Percentiles rank a stretch among this genome's conserved stretches.
phyloP scores from a whole-genome alignment of 345 rosid genomes.

The Citrus hindsii region DNA sequence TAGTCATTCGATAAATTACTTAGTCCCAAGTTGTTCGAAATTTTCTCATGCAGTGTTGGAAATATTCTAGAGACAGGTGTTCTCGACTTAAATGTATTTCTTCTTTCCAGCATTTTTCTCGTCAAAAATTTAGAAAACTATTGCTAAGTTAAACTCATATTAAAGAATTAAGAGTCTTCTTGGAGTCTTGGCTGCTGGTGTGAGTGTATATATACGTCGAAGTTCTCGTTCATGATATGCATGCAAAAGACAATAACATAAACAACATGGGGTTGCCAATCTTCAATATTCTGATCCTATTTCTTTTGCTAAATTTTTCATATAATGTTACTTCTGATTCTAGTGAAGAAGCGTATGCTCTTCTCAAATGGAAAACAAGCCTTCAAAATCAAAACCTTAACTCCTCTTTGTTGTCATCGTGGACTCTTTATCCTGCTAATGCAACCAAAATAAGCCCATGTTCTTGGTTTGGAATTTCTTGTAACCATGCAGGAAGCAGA shows the following conservation, averaged over 20 bases:
- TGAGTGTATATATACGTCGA: not conserved
- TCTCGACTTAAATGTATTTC: no score
- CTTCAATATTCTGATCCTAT: not conserved
- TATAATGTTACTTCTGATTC: not conserved
- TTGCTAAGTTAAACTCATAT: no score
- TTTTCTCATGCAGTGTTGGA: not conserved
- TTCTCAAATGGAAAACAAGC: not conserved
- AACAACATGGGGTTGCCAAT: not conserved
- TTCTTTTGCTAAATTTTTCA: not conserved
- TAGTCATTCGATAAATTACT: no score
- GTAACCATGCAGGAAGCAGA: not conserved
- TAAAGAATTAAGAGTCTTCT: no score
- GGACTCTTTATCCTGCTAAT: not conserved
- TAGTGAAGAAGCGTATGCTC: not conserved
- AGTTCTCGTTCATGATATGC: not conserved
- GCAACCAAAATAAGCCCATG: not conserved
- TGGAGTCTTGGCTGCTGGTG: not conserved
- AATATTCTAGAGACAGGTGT: not conserved
- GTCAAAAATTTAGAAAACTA: not conserved
- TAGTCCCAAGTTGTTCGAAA: no score
- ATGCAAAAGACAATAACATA: not conserved
- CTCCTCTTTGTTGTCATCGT: not conserved
- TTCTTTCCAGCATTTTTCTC: not conserved
- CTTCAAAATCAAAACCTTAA: not conserved
- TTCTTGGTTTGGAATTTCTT: slow-evolving; percentile 24